These are phyloP conservation scores for Ceratorhiza oryzae-sativae DNA, from an alignment of 1,284 basidiomycete species.

Conservation along the genomic window DNA sequence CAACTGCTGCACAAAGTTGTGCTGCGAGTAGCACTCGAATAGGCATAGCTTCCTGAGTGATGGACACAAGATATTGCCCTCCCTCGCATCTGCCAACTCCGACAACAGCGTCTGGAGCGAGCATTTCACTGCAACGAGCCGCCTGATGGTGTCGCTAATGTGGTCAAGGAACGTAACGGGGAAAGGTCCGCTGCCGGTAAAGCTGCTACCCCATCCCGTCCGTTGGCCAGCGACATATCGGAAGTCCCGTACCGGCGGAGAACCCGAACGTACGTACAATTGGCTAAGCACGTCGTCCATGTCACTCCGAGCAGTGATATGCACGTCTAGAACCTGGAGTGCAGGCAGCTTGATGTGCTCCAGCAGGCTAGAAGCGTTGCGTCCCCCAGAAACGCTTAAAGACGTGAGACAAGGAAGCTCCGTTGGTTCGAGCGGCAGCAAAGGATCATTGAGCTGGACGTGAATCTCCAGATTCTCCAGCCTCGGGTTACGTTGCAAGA, in stretches of 20 bases:
- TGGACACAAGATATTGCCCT: conserved; percentile 20
- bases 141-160: conserved; percentile 17
- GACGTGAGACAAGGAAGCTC: conserved; percentile 27
- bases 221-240: conserved; percentile 34
- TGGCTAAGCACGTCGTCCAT: conserved; percentile 34
- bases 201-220: conserved; percentile 38
- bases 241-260: conserved; percentile 26
- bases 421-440: conserved; percentile 33
- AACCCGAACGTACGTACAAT: conserved; percentile 20
- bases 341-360: conserved; percentile 37
- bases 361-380: conserved; percentile 24
- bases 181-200: conserved; percentile 34
- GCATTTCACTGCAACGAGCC: conserved; percentile 31
- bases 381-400: conserved; percentile 25
- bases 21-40: conserved; percentile 33
- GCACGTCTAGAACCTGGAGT: conserved; percentile 28
- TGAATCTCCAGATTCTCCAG: conserved; percentile 31
- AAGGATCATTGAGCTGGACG: conserved; percentile 25
- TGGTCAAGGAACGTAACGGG: conserved; percentile 37
- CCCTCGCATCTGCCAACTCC: conserved; percentile 33
- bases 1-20: conserved; percentile 38
- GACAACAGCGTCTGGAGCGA: conserved; percentile 26
- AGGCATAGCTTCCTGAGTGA: conserved; percentile 12
- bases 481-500: conserved; percentile 28
- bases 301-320: conserved; percentile 32